These are phyloP conservation scores for Rhizopogon rudus DNA, from an alignment of 768 basidiomycete genomes.

Conservation along the genomic window DNA sequence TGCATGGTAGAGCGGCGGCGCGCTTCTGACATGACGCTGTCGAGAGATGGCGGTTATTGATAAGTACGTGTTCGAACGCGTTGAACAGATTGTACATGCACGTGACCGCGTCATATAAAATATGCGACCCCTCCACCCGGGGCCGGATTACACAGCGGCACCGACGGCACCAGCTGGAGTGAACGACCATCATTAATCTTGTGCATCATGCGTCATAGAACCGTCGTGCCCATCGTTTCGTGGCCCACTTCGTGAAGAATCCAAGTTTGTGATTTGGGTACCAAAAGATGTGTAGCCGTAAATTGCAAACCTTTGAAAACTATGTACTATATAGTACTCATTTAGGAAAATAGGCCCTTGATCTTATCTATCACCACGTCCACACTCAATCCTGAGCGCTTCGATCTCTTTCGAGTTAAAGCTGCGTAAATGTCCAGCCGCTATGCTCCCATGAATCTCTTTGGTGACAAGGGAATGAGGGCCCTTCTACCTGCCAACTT, in stretches of 20 bases:
- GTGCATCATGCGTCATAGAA: too few relatives aligned
- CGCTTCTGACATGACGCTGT: constrained; percentile 36
- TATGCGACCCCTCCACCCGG: too few relatives aligned
- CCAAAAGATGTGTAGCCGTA: too few relatives aligned
- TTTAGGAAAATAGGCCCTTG: background rate
- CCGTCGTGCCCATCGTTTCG: too few relatives aligned
- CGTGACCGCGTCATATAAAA: background rate
- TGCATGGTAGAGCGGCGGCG: constrained; percentile 59
- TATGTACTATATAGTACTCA: too few relatives aligned
- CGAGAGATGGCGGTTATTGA: constrained; percentile 3
- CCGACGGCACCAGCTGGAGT: too few relatives aligned
- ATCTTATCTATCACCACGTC: background rate
- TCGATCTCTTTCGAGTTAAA: too few relatives aligned
- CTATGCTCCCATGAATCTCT: constrained; percentile 44
- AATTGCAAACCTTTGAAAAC: too few relatives aligned
- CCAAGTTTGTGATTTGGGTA: too few relatives aligned
- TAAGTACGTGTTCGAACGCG: constrained; percentile 5
- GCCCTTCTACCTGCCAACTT: constrained; percentile 43
- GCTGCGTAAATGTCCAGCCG: background rate
- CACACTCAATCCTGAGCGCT: background rate
- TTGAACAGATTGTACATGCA: background rate
- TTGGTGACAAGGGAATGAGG: constrained; percentile 76
- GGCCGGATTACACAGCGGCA: too few relatives aligned
- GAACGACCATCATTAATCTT: too few relatives aligned
- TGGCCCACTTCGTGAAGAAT: too few relatives aligned